Conservation (phyloP, 208 protist genomes). For the Leishmania gerbilli region DNA sequence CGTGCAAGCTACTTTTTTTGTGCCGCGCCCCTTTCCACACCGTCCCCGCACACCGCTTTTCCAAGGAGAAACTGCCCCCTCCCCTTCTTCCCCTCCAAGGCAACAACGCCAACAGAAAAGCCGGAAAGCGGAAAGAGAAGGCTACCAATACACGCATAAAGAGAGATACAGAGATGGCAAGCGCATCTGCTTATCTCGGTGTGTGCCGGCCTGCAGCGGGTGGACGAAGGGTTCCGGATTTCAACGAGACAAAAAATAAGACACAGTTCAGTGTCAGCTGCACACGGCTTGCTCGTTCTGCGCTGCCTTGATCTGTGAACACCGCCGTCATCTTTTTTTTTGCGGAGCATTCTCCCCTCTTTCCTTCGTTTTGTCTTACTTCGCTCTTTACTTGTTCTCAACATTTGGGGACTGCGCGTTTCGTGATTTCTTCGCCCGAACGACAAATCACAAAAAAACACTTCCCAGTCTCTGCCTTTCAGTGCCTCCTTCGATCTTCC, state of each 20-base stretch:
- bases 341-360: not conserved
- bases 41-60: not conserved
- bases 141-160: not conserved
- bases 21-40: not conserved
- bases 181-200: not conserved
- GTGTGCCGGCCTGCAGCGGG: not conserved
- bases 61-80: not conserved
- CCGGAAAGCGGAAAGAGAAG: not conserved
- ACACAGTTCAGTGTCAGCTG: not conserved
- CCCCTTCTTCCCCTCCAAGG: not conserved
- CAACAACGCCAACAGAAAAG: not conserved
- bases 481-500: no score
- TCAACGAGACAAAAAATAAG: not conserved
- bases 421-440: not conserved
- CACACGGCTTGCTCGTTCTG: not conserved
- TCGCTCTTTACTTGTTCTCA: not conserved
- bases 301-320: not conserved
- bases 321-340: not conserved
- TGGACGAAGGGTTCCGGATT: not conserved
- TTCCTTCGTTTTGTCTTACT: conserved; percentile 5
- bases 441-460: not conserved
- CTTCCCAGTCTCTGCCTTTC: not conserved
- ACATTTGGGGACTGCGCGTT: not conserved
- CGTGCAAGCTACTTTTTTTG: not conserved
- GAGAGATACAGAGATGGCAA: not conserved